Evolutionary conservation across 2,329 filamentous ascomycete genomes (phyloP).

Genomic region (Aspergillus felis): DNA sequence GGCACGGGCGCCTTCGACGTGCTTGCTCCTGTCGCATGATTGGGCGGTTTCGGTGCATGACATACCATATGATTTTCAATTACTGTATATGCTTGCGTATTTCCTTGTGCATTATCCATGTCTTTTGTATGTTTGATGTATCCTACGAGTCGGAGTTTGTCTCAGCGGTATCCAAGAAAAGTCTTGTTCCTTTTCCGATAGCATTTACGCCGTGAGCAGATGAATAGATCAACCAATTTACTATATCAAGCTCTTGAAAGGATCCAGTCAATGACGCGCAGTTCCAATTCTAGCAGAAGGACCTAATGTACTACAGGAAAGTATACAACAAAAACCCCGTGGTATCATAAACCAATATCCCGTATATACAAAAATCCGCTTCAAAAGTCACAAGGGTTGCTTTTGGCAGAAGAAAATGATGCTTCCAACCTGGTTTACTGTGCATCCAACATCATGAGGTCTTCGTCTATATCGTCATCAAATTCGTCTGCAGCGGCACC

Average conservation of each 20-base stretch:
- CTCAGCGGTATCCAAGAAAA: conserved; percentile 33
- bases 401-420: conserved; percentile 2
- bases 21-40: conserved; percentile 51
- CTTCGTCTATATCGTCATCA: conserved; percentile 43
- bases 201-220: conserved; percentile 20
- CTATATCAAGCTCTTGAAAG: background rate
- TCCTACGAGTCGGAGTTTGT: conserved; percentile 37
- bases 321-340: conserved; percentile 18
- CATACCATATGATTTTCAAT: conserved; percentile 12
- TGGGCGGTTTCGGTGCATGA: conserved; percentile 9
- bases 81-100: conserved; percentile 18
- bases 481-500: conserved; percentile 31
- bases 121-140: conserved; percentile 24
- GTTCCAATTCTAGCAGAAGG: background rate
- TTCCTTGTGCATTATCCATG: conserved; percentile 9
- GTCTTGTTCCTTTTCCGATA: conserved; percentile 27
- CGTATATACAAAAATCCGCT: conserved; percentile 7
- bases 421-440: conserved; percentile 16
- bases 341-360: conserved; percentile 22
- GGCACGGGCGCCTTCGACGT: conserved; percentile 94
- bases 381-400: conserved; percentile 2
- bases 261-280: background rate
- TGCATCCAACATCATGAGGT: conserved; percentile 40
- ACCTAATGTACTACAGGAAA: background rate
- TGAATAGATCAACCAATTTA: conserved; percentile 2